These are phyloP conservation scores for Microdochium trichocladiopsis DNA, from an alignment of 2,329 filamentous ascomycete species.

Conservation along the genomic window DNA sequence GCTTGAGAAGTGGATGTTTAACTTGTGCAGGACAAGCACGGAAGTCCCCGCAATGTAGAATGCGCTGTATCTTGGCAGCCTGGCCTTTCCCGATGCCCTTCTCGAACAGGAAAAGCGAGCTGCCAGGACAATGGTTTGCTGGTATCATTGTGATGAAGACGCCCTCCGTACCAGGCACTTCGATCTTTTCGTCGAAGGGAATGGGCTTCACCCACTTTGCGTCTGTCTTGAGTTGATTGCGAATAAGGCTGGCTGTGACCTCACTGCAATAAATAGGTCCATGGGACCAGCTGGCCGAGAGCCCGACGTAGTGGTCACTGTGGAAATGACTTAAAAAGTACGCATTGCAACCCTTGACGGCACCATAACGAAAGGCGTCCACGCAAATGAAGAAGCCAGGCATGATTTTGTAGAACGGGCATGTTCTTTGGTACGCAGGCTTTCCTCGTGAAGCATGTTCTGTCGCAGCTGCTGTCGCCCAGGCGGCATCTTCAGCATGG, in stretches of 20 bases:
- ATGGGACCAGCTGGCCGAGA: constrained; percentile 83
- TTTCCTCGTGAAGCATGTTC: constrained; percentile 76
- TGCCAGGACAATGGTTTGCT: constrained; percentile 94
- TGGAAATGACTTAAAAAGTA: constrained; percentile 98
- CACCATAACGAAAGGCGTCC: constrained; percentile 92
- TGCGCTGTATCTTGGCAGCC: constrained; percentile 60
- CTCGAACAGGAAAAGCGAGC: constrained; percentile 88
- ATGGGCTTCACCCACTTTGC: constrained; percentile 78
- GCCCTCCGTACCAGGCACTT: constrained; percentile 75
- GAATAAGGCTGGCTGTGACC: constrained; percentile 84
- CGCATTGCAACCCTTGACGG: constrained; percentile 83
- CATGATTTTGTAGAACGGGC: constrained; percentile 98
- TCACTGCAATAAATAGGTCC: constrained; percentile 95
- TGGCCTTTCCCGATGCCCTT: constrained; percentile 59
- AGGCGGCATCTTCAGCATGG: constrained; percentile 84
- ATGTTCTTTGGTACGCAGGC: constrained; percentile 81
- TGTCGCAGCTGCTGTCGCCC: constrained; percentile 76
- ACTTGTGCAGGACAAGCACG: constrained; percentile 82
- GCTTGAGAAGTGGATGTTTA: constrained; percentile 71
- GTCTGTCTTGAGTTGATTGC: constrained; percentile 78
- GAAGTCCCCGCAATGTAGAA: constrained; percentile 95
- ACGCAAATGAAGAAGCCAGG: constrained; percentile 89
- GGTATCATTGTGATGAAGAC: constrained; percentile 90
- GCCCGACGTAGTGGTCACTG: constrained; percentile 91
- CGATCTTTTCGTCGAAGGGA: constrained; percentile 73